Base-by-base conservation (phyloP, 2,329 filamentous ascomycete species). In the Aspergillus quadrilineatus region DNA sequence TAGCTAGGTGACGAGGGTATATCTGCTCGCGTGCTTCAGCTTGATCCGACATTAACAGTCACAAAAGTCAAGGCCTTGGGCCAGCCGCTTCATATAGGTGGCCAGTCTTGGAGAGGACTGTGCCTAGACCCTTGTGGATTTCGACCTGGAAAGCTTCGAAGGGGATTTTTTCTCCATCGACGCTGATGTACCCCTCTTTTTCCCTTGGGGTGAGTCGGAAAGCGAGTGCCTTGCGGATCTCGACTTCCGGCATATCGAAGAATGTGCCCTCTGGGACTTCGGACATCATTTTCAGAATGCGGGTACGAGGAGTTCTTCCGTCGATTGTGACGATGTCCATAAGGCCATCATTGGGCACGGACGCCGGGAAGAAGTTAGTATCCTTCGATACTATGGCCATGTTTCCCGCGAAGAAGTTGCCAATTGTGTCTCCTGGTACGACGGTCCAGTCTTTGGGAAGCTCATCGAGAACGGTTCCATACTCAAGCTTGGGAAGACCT, bases 381-480 rank as follows among this genome's bases (percentile, higher is more conserved):
- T 93, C 88, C 10, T 90, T 82, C 0, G 92, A 87, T 90, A 99
- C 93, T 73, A 89, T 95, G 26, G 89, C 86, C 88, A 97, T 95
- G 71, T 97, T 99, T 60, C 94, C 94, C 32, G 88, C 89, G 75
- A 95, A 97, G 72, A 99, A 96, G 67, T 90, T 97, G 46, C 92
- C 92, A 54, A 99, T 79, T 30, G 88, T 90, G 60, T 94, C 85
- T 60, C 89, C 83, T 0, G 89, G 84, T 3, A 89, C 76, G 17
- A 88, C 76, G 59, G 89, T 81, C 92, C 94, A 99, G 45, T 84
- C 88, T 1, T 83, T 77, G 0, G 92, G 92, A 0, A 97, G 71
- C 14, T 87, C 80, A 64, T 95, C 90, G 50, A 85, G 84, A 57
- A 94, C 78, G 0, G 90, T 93, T 49, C 94, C 94, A 66, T 90